A percentile compares a stretch with the other conserved stretches of the same genome.
These are phyloP conservation scores for Saccharomycopsis lassenensis DNA, from an alignment of 805 yeast genomes.

Conservation along the genomic window DNA sequence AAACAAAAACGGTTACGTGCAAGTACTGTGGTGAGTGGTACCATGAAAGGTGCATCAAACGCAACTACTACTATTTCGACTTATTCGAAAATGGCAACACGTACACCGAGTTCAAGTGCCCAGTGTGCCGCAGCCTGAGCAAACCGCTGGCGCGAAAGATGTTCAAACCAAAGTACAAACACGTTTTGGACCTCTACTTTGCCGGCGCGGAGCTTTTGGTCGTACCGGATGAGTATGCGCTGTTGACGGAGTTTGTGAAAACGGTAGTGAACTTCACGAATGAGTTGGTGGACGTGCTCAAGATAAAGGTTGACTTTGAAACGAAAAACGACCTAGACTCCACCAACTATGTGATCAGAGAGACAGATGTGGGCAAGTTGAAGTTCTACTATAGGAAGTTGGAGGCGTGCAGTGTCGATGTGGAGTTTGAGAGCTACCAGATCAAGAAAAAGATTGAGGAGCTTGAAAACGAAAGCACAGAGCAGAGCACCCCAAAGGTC, in stretches of 20 bases:
- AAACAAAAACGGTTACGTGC: conserved; percentile 56
- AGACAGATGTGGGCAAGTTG: conserved; percentile 23
- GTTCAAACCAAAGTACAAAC: conserved; percentile 26
- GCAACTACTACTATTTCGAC: conserved; percentile 23
- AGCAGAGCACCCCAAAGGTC: no score
- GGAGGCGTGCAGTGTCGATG: conserved; percentile 31
- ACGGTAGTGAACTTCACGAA: conserved; percentile 15
- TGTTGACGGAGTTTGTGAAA: conserved; percentile 19
- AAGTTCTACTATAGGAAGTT: conserved; percentile 38
- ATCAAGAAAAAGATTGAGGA: neutral
- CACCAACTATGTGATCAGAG: conserved; percentile 18
- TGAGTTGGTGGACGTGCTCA: conserved; percentile 18
- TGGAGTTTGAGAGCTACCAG: conserved; percentile 25
- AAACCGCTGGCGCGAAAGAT: conserved; percentile 25
- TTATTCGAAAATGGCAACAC: conserved; percentile 26
- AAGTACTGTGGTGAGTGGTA: conserved; percentile 66
- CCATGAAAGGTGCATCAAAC: conserved; percentile 47
- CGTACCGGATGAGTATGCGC: conserved; percentile 26
- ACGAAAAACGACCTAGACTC: conserved; percentile 17
- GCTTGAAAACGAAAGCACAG: neutral
- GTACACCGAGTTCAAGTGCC: conserved; percentile 46
- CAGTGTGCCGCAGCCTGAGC: conserved; percentile 36
- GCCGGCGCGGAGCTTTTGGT: conserved; percentile 24
- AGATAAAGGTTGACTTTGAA: conserved; percentile 20
- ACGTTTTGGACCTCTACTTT: conserved; percentile 22